phyloP scores from a whole-genome alignment of 495 filamentous ascomycete genomes.

The Oidiodendron maius region DNA sequence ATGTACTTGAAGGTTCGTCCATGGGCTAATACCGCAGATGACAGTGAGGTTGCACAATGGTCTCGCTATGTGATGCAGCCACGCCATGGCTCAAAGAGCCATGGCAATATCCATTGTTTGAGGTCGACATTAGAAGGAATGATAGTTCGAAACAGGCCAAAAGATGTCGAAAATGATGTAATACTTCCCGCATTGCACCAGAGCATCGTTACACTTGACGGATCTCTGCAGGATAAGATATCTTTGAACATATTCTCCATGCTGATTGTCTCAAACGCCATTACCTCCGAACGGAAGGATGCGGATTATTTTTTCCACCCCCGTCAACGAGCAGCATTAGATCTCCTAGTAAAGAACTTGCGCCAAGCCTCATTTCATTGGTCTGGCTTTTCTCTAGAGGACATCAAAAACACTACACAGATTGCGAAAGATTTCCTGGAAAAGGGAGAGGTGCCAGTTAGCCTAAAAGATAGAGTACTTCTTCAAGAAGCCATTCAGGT shows the following conservation, averaged over 20 bases:
- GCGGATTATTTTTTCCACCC: constrained; percentile 85
- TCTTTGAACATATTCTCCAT: constrained; percentile 81
- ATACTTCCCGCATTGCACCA: constrained; percentile 63
- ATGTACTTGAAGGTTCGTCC: constrained; percentile 72
- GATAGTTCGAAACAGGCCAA: constrained; percentile 71
- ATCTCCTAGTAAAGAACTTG: constrained; percentile 68
- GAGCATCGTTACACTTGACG: constrained; percentile 66
- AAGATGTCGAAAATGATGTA: constrained; percentile 61
- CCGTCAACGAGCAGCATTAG: constrained; percentile 56
- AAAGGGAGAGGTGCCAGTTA: constrained; percentile 45
- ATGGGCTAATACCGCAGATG: constrained; percentile 54
- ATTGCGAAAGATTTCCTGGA: constrained; percentile 59
- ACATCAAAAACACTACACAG: constrained; percentile 57
- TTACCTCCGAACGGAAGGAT: constrained; percentile 81
- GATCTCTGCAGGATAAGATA: constrained; percentile 76
- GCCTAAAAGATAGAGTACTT: constrained; percentile 48
- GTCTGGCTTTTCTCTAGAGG: constrained; percentile 61
- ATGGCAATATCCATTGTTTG: constrained; percentile 56
- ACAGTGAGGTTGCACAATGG: constrained; percentile 53
- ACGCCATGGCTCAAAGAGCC: constrained; percentile 41
- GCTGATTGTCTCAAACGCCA: constrained; percentile 74
- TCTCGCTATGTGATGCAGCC: constrained; percentile 66
- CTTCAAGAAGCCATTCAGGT: constrained; percentile 57
- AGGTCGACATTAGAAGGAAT: constrained; percentile 64
- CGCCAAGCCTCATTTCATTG: constrained; percentile 88